Evolutionary conservation across 257 asterid genomes (phyloP).

Genomic region (Solanum commersonii): DNA sequence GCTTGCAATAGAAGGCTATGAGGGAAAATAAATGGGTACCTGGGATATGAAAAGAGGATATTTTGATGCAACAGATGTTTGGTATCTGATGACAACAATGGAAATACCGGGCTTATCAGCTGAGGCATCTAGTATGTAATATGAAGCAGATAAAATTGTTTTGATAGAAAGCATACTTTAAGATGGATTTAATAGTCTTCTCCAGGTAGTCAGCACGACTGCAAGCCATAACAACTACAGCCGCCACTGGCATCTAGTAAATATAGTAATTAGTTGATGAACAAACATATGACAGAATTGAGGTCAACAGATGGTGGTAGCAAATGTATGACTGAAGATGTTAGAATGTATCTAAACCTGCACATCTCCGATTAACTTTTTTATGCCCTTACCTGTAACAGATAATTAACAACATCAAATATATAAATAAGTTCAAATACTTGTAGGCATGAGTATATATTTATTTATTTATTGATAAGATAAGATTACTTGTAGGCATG

Average conservation of each 20-base stretch:
- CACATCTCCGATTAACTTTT: constrained; percentile 51
- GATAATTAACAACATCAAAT: constrained; percentile 5
- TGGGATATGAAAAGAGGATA: constrained; percentile 94
- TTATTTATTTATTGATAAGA: background rate
- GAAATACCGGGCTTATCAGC: constrained; percentile 12
- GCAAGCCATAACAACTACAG: constrained; percentile 97
- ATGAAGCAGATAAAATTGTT: background rate
- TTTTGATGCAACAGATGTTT: constrained; percentile 64
- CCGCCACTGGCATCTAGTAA: constrained; percentile 83
- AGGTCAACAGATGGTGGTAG: background rate
- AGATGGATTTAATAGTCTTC: constrained; percentile 73
- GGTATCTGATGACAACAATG: constrained; percentile 48
- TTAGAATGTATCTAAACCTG: constrained; percentile 49
- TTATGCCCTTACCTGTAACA: constrained; percentile 66
- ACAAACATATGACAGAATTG: background rate
- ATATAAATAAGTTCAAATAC: background rate
- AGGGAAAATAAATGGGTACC: constrained; percentile 24
- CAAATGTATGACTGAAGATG: background rate
- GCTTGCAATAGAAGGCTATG: background rate
- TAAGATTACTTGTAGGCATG: background rate
- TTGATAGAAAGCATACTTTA: constrained; percentile 43
- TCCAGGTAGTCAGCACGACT: constrained; percentile 97
- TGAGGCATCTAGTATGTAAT: background rate
- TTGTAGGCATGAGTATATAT: background rate
- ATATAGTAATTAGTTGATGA: background rate